Base-by-base conservation (phyloP, 257 asterid species). In the Sherardia arvensis region DNA sequence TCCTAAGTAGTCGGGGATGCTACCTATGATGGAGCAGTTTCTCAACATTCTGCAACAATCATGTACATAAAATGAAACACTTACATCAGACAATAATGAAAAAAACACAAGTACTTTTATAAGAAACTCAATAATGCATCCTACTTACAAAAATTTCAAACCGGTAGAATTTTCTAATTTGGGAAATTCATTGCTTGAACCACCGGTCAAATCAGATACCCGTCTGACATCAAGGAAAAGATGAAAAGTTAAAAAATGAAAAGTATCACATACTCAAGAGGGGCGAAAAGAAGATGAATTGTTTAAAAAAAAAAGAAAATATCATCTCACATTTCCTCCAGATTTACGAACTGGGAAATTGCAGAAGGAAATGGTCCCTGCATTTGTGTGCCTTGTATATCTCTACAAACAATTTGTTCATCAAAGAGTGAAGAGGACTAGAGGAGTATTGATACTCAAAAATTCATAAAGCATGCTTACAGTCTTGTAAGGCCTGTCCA, bases 331-430 rank as follows among this genome's bases (percentile, higher is more conserved):
- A 91, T 27, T 4, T 48, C 4, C 6, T 36, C 25, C 78, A 91
- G 64, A 74, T 71, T 86, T 76, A 8, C 74, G 74, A 85, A 62
- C 72, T 4, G 73, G 68, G 88, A 80, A 71, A 88, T 74, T 15
- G 71, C 56, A 51, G 72, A 72, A 60, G 94, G 94, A 68, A 91
- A 74, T 9, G 98, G 96, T 62, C 95, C 95, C 78, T 81, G 85
- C 84, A 91, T 55, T 68, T 72, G 73, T 10, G 96, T 84, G 59
- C 98, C 98, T 74, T 87, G 90, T 81, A 87, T 69, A 72, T 85
- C 84, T 40, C 98, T 87, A 21, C 56, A 49, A 66, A 53, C 71
- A 65, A 68, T 61, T 71, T 34, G 59, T 40, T 38, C 6, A 62
- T 74, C 34, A 57, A 66, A 47, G 54, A 4, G 36, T 0, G 40